Evolutionary conservation across 371 early-diverging fungal species (phyloP), one percentile per base, ranked within the genome.

Genomic region (Haplosporangium sp.): DNA sequence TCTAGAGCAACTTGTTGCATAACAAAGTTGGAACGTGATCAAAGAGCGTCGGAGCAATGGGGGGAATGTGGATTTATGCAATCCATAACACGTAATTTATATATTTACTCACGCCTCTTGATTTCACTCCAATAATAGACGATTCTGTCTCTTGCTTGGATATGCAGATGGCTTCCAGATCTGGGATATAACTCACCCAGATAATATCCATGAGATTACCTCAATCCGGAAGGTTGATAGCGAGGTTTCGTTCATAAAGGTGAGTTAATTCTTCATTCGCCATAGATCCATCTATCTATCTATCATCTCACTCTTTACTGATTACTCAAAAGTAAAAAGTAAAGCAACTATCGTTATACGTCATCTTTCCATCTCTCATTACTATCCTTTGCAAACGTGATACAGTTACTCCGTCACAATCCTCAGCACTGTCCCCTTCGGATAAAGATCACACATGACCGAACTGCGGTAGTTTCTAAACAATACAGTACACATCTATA

Each of bases 91-190:
- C 27, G 13, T 44, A 38, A 11, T 52, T 47, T 19, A 39, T n/a
- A 4, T 47, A 11, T 19, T 38, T 38, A 8, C 17, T 10, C 17
- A n/a, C 38, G 39, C 20, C 17, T 1, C 10, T 19, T 20, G 64
- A 53, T 17, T 13, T 47, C 19, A 17, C 38, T 38, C 3, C 20
- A 6, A 10, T 47, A 35, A 11, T 69, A 88, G 87, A 67, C 78
- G 83, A 34, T 74, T 82, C n/a, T 89, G 90, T 63, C 74, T 95
- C 38, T 68, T 93, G 37, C 79, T 95, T 39, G 96, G 95, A 7
- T 95, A 95, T 81, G 76, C 79, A 6, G 89, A 90, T 68, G 96
- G 96, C 2, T 92, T 95, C 75, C 96, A 95, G 68, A 84, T 95
- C 11, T 95, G 96, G 96, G 87, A 93, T 67, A 85, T 94, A 11